A percentile compares a stretch with the other conserved stretches of the same genome.
These are phyloP conservation scores for Candida nonsorbophila DNA, from an alignment of 805 yeast genomes.

Conservation along the genomic window DNA sequence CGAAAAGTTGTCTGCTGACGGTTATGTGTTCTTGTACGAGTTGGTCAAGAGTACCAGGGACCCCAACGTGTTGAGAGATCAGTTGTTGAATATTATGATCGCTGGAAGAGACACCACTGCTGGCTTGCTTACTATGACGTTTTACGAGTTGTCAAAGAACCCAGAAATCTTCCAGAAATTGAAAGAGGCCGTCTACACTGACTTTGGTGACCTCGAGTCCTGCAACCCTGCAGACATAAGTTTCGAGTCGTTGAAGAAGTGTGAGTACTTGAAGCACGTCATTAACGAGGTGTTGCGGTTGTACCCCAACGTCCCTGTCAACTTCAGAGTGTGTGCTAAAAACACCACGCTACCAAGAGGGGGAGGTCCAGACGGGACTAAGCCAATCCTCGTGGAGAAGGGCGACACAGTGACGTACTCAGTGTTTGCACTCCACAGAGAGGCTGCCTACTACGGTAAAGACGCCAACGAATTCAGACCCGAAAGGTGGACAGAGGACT, in stretches of 20 bases:
- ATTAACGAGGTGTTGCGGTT: conserved; percentile 31
- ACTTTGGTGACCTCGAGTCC: conserved; percentile 29
- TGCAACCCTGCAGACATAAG: conserved; percentile 23
- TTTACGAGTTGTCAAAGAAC: conserved; percentile 30
- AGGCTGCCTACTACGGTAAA: conserved; percentile 22
- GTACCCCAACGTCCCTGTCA: conserved; percentile 29
- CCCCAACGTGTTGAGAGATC: conserved; percentile 31
- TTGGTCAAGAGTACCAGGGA: conserved; percentile 33
- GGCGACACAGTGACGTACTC: conserved; percentile 16
- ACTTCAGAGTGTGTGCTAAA: conserved; percentile 23
- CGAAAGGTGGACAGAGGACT: conserved; percentile 33
- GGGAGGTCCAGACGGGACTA: conserved; percentile 23
- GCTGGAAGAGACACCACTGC: conserved; percentile 43
- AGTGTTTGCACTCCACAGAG: conserved; percentile 17
- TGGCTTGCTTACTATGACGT: conserved; percentile 28
- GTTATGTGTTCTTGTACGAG: conserved; percentile 33
- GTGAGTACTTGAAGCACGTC: conserved; percentile 33
- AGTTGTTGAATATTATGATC: conserved; percentile 33
- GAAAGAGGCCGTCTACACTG: conserved; percentile 19
- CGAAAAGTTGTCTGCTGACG: conserved; percentile 18
- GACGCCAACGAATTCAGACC: conserved; percentile 31
- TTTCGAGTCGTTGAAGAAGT: conserved; percentile 33
- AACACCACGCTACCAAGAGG: conserved; percentile 27
- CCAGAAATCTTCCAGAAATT: conserved; percentile 27
- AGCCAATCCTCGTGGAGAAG: conserved; percentile 16